These are phyloP conservation scores for Amphirosellinia nigrospora DNA, from an alignment of 495 filamentous ascomycete species.

Conservation along the genomic window DNA sequence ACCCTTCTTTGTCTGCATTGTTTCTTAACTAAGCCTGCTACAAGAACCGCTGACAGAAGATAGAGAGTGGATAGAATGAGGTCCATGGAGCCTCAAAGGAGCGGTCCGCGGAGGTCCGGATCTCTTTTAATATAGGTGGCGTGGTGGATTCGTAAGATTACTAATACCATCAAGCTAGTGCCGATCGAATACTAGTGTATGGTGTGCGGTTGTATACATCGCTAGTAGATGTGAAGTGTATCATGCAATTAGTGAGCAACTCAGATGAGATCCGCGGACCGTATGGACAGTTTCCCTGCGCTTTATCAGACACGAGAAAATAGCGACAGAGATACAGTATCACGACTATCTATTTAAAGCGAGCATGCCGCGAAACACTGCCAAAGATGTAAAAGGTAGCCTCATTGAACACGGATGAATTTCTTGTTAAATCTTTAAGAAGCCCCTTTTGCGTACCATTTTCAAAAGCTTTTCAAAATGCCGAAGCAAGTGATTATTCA, in stretches of 20 bases:
- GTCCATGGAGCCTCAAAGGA: neutral
- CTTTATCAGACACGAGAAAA: neutral
- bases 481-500: slow-evolving; percentile 31
- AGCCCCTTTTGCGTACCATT: neutral
- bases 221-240: neutral
- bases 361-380: neutral
- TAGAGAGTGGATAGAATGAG: neutral
- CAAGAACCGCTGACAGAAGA: neutral
- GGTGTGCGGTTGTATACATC: neutral
- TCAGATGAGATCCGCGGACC: slow-evolving; percentile 6
- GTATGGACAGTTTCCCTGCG: neutral
- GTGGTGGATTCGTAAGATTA: slow-evolving; percentile 4
- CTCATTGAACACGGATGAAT: neutral
- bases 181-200: neutral
- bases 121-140: neutral
- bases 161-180: no score
- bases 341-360: neutral
- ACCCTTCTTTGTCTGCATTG: slow-evolving; percentile 29
- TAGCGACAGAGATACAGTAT: neutral
- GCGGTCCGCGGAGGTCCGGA: slow-evolving; percentile 13
- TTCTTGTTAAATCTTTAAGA: neutral
- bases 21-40: neutral
- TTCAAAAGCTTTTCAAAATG: slow-evolving; percentile 13
- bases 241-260: neutral
- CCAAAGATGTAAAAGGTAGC: neutral